These are phyloP conservation scores for Naganishia vaughanmartiniae DNA, from an alignment of 768 basidiomycete genomes.

Conservation along the genomic window DNA sequence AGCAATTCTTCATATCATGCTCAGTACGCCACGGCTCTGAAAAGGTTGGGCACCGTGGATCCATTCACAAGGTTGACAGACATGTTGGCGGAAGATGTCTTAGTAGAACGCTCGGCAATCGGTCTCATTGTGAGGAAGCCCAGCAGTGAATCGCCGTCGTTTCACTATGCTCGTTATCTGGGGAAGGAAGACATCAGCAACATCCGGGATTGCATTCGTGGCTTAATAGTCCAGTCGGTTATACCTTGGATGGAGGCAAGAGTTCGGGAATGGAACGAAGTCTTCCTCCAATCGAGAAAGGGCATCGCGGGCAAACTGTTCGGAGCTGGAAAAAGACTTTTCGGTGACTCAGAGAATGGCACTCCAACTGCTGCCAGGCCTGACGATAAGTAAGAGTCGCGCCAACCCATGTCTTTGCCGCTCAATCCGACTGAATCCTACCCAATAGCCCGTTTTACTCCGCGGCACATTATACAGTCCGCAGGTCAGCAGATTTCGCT, in stretches of 20 bases:
- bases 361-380: constrained; percentile 41
- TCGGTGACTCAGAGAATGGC: constrained; percentile 37
- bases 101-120: background rate
- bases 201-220: constrained; percentile 66
- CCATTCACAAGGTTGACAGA: constrained; percentile 27
- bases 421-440: background rate
- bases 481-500: constrained; percentile 92
- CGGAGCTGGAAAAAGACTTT: constrained; percentile 54
- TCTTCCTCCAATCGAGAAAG: constrained; percentile 52
- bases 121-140: background rate
- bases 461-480: constrained; percentile 49
- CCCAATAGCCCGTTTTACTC: constrained; percentile 48
- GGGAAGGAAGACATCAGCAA: constrained; percentile 7
- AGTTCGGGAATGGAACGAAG: constrained; percentile 89
- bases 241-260: constrained; percentile 96
- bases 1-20: background rate
- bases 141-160: background rate
- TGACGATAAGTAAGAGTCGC: constrained; percentile 53
- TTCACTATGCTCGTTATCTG: constrained; percentile 14
- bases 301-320: constrained; percentile 54
- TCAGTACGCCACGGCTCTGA: constrained; percentile 3
- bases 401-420: constrained; percentile 24
- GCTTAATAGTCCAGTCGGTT: constrained; percentile 83
- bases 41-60: constrained; percentile 6
- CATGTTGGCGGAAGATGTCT: constrained; percentile 19